Conservation (phyloP, 305 asterid species). For the Fraxinus ornus region DNA sequence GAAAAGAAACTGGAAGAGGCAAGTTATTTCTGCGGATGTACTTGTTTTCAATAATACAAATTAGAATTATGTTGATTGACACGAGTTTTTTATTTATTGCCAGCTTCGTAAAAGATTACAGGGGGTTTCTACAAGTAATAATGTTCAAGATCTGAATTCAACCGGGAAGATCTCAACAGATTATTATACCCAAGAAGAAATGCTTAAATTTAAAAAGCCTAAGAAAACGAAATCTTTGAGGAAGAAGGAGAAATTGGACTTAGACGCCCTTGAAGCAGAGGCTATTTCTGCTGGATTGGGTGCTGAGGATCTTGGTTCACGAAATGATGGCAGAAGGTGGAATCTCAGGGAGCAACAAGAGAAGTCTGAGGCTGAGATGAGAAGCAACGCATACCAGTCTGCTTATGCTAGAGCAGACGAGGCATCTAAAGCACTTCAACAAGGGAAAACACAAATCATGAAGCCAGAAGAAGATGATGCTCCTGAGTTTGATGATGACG, state of each 20-base stretch:
- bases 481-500: slow-evolving; percentile 75
- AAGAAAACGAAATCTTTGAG: slow-evolving; percentile 89
- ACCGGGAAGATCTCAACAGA: slow-evolving; percentile 64
- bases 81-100: slow-evolving; percentile 22
- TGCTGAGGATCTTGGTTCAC: slow-evolving; percentile 78
- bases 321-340: slow-evolving; percentile 60
- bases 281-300: slow-evolving; percentile 88
- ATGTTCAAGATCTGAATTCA: slow-evolving; percentile 59
- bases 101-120: slow-evolving; percentile 88
- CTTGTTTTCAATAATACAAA: slow-evolving; percentile 8
- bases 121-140: slow-evolving; percentile 52
- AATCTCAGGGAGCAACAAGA: slow-evolving; percentile 71
- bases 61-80: slow-evolving; percentile 23
- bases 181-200: slow-evolving; percentile 82
- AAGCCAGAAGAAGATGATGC: slow-evolving; percentile 59
- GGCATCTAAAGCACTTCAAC: slow-evolving; percentile 86
- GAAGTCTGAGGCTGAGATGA: slow-evolving; percentile 67
- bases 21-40: slow-evolving; percentile 23
- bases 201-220: slow-evolving; percentile 80
- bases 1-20: slow-evolving; percentile 92
- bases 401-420: slow-evolving; percentile 86
- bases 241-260: slow-evolving; percentile 80
- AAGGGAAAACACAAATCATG: slow-evolving; percentile 21
- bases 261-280: slow-evolving; percentile 87
- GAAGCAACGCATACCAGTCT: slow-evolving; percentile 68